Evolutionary conservation across 2,329 filamentous ascomycete genomes (phyloP).

Genomic region (Penicillium digitatum): DNA sequence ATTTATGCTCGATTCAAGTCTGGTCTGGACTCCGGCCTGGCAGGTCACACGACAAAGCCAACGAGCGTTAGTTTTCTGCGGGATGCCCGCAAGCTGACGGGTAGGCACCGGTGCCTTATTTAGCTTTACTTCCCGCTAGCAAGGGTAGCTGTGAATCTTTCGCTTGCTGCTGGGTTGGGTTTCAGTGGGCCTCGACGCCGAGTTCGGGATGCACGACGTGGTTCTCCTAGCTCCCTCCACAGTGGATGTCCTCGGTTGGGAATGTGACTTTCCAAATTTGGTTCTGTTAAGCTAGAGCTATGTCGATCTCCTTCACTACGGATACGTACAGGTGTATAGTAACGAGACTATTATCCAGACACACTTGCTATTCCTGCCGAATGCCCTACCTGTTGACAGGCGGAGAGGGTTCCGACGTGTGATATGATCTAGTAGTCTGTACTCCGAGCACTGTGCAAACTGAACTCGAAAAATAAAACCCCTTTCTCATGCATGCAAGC

Average conservation of each 20-base stretch:
- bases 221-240: background rate
- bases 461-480: slow-evolving; percentile 1
- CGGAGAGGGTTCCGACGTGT: background rate
- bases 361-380: background rate
- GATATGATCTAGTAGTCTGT: background rate
- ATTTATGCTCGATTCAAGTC: background rate
- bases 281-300: background rate
- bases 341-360: background rate
- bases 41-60: slow-evolving; percentile 1
- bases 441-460: background rate
- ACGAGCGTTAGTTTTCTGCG: slow-evolving; percentile 1
- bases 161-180: background rate
- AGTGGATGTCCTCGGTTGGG: background rate
- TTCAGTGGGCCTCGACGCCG: slow-evolving; percentile 2
- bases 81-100: background rate
- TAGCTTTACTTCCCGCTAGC: background rate
- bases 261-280: background rate
- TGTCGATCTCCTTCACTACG: background rate
- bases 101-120: slow-evolving; percentile 3
- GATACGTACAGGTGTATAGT: background rate
- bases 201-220: background rate
- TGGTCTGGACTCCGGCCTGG: background rate
- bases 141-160: background rate
- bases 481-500: slow-evolving; percentile 6
- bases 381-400: background rate